phyloP scores from a whole-genome alignment of 768 basidiomycete genomes.

The Trametes sanguinea region DNA sequence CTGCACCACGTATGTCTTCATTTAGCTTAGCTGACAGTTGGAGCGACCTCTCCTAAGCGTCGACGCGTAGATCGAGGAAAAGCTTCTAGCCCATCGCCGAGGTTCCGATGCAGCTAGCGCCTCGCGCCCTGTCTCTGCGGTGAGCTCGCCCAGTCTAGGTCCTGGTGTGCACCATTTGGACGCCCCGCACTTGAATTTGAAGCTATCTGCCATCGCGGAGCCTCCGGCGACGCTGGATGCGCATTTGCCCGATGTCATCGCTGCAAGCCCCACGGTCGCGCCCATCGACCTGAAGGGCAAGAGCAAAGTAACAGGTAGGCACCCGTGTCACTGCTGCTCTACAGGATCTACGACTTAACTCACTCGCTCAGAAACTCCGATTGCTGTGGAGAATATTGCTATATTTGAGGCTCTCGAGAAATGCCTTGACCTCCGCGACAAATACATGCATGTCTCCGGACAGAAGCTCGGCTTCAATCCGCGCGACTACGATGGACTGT shows the following conservation, averaged over 20 bases:
- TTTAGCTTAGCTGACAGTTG: neutral
- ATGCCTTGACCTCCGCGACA: constrained; percentile 92
- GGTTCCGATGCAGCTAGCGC: constrained; percentile 56
- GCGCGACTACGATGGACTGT: constrained; percentile 81
- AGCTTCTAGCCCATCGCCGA: constrained; percentile 65
- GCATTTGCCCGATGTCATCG: constrained; percentile 8
- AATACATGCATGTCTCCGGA: constrained; percentile 85
- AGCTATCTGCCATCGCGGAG: constrained; percentile 39
- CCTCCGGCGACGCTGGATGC: constrained; percentile 1
- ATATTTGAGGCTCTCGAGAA: constrained; percentile 75
- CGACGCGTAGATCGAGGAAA: constrained; percentile 66
- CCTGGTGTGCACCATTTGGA: constrained; percentile 20
- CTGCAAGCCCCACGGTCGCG: neutral
- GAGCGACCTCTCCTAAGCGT: neutral
- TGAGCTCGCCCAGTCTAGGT: constrained; percentile 24
- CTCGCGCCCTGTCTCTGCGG: constrained; percentile 28
- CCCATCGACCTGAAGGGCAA: constrained; percentile 9
- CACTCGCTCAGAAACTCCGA: constrained; percentile 11
- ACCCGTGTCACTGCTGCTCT: neutral
- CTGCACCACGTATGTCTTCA: constrained; percentile 60
- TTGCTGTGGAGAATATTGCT: constrained; percentile 28
- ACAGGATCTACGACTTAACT: neutral
- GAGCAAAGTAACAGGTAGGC: constrained; percentile 10
- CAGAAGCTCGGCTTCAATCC: constrained; percentile 97
- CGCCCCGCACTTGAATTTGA: constrained; percentile 43